Evolutionary conservation across 1,139 yeast species (phyloP), one percentile per base, ranked within the genome.

Genomic region (Pichia sp.): DNA sequence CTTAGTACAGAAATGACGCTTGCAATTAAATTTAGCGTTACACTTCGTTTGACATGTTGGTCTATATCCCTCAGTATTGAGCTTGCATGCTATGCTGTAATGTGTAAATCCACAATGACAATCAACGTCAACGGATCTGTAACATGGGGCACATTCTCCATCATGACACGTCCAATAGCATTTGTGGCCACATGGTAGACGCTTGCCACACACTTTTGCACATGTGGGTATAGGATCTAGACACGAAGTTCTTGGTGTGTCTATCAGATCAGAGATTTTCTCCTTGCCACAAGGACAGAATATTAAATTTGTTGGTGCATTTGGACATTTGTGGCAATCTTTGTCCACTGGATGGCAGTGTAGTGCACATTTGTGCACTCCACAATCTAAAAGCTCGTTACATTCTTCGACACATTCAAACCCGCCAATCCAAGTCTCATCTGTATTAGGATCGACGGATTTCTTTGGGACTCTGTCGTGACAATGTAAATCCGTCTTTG

Each of bases 221-320:
- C 96, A 87, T 14, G 77, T 74, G 1, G 94, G 91, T 27, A 85
- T 69, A 0, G 86, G 79, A 47, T 84, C 95, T 2, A 82, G 66
- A 58, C 95, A 85, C 23, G 68, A 62, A 1, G 51, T 50, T 47
- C 96, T 66, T 6, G 68, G 57, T 49, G 66, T 48, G 4, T 64
- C 62, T n/a, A 60, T 48, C 8, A 67, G 41, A 6, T 59, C 64
- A 2, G 49, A 46, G 6, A 76, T 60, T 2, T 51, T 44, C 2
- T 67, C 60, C 48, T 72, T 69, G 3, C 96, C 95, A 66, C 96
- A 87, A 28, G 82, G 83, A 57, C 96, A 87, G 1, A 75, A 70
- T 18, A 66, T 72, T 19, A 77, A 58, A 1, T 60, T 50, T 11
- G 65, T 62, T 0, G 96, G 94, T 4, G 82, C 67, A 38, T 64